Base-by-base conservation (phyloP, 352 stramenopile species). In the Phytophthora cactorum region DNA sequence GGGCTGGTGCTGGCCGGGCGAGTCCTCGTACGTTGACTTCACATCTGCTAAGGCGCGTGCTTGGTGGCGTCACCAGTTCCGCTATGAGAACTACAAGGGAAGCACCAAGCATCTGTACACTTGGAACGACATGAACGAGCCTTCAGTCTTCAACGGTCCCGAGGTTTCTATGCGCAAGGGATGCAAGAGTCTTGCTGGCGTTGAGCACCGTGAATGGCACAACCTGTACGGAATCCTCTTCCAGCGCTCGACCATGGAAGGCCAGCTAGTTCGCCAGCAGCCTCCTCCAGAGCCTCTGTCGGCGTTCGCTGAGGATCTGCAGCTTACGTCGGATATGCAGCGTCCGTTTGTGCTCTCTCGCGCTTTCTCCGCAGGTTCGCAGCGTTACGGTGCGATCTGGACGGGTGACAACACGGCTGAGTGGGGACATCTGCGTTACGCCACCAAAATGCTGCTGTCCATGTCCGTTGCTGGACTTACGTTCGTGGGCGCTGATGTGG, bases 61-160 rank as follows among this genome's bases (percentile, higher is more conserved):
- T 10, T 99, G 97, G 97, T 99, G 97, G 97, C 96, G 93, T 27
- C 80, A 96, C 36, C 95, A 98, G 53, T 99, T 99, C 80, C 73
- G 81, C 28, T 98, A 98, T 59, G 82, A 98, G 63, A 97, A 97
- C 47, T 99, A 99, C 78, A 53, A 86, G 52, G 92, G 91, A 15
- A 97, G 84, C 46, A 99, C 94, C 1, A 78, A 92, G 22, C 78
- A 97, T 53, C 66, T 99, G 49, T 99, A 96, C 77, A 99, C 93
- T 7, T 99, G 98, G 98, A 99, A 99, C 80, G 98, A 99, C 82
- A 99, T 99, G 98, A 99, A 99, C 79, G 98, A 99, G 82, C 97
- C 97, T 15, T 98, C 86, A 29, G 98, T 99, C 15, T 99, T 99
- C 68, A 99, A 99, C 65, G 97, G 98, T 14, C 98, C 98, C 0